phyloP scores from a whole-genome alignment of 129 eudicot genomes.

The Lactuca sativa region DNA sequence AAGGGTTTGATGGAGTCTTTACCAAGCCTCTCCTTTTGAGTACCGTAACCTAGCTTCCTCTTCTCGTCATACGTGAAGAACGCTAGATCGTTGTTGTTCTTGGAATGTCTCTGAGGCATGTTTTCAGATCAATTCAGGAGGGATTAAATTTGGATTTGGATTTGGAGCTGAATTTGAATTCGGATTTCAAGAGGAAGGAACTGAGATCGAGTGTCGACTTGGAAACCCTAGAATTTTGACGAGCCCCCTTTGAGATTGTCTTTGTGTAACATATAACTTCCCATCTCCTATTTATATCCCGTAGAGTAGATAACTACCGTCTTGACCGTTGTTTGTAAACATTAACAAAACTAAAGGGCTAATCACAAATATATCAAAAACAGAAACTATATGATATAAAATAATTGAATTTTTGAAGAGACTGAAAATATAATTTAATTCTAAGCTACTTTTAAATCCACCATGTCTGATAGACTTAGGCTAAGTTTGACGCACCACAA shows the following conservation, averaged over 20 bases:
- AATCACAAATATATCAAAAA: too few relatives aligned
- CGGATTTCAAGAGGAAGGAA: neutral
- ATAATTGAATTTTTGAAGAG: too few relatives aligned
- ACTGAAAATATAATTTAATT: too few relatives aligned
- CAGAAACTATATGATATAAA: too few relatives aligned
- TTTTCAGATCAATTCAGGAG: constrained; percentile 18
- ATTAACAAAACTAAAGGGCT: neutral
- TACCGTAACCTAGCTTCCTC: constrained; percentile 87
- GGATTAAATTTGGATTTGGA: neutral
- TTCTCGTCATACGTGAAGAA: constrained; percentile 97
- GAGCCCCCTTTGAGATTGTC: neutral
- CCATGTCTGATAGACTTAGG: too few relatives aligned
- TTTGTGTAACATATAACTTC: neutral
- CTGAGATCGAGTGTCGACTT: neutral
- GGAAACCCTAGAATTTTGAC: neutral
- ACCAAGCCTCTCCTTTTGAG: constrained; percentile 90
- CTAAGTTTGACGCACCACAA: too few relatives aligned
- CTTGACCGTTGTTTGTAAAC: neutral
- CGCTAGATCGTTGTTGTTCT: constrained; percentile 95
- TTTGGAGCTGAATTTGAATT: neutral
- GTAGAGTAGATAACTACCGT: neutral
- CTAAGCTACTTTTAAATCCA: too few relatives aligned
- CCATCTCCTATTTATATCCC: neutral
- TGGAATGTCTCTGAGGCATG: constrained; percentile 99
- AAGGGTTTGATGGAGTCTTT: constrained; percentile 94